Base-by-base conservation (phyloP, 805 yeast genomes). In the Maudiozyma serrabonitensis region DNA sequence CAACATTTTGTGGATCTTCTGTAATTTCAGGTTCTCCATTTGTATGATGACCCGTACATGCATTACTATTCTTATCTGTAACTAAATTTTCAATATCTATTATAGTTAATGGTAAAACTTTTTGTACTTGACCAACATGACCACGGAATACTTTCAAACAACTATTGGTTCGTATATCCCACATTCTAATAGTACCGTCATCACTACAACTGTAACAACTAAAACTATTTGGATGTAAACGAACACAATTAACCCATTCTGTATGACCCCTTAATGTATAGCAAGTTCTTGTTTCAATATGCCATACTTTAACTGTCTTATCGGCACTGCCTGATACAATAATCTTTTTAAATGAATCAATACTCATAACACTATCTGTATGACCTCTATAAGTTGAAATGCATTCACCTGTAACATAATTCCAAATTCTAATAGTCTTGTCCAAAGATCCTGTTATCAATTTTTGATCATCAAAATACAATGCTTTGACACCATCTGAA, bases 291-390 rank as follows among this genome's bases (percentile, higher is more conserved):
- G 89, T 80, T 63, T 87, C 95, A 43, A 93, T 95, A 64, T 93
- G 95, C 99, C 99, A 93, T 13, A 93, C 90, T 66, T 89, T 88
- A 48, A 93, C 84, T 0, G 95, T 88, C 54, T 79, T 77, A 69
- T 93, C 99, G 0, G 96, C 95, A 35, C 95, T 82, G 0, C 98
- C 99, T 9, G 93, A 82, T 0, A 89, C 97, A 60, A 93, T 89
- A 31, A 87, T 74, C 59, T 87, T 87, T 55, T 79, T 80, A 54
- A 74, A 74, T 56, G 88, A 86, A 66, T 91, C 97, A 47, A 93
- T 88, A 55, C 87, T 79, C 41, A 85, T 73, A 4, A 93, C 95
- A 46, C 87, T 81, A 60, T 85, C 93, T 46, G 81, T 82, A 69
- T 93, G 98, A 3, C 98, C 98, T 40, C 91, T 74, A 67, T 93